Base-by-base conservation (phyloP, 768 basidiomycete species). In the Epithele typhae region DNA sequence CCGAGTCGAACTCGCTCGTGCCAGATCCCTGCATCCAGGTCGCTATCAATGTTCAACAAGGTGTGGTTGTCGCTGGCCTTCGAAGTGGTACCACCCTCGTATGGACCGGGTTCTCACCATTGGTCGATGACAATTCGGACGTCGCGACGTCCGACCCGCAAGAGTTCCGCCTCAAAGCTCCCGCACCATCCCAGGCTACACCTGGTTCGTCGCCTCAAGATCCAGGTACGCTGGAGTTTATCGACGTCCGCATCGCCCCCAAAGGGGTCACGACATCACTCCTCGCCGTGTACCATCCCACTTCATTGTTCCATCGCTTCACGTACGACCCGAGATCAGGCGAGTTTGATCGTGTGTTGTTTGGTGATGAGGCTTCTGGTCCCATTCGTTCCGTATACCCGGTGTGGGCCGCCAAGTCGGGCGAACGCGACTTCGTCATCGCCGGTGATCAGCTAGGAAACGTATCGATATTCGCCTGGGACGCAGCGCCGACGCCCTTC, bases 371-470 rank as follows among this genome's bases (percentile, higher is more conserved):
- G 2, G 66, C 72, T 3, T 72, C 76, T 25, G 78, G 79, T 4
- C 57, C 67, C 10, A 68, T 86, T n/a, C 77, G 77, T 6, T 59
- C 63, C 27, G 23, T 87, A 8, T 61, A 64, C 11, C 77, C 82
- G 3, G 71, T 72, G 40, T 80, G 83, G 52, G 61, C 72, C 18
- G 35, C 50, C n/a, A 53, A 65, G 30, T 40, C 51, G 21, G 51
- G 52, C 18, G 69, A 76, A 41, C 55, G 59, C 10, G 76, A 70
- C 56, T 78, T 87, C 58, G 62, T 89, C 25, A 55, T 89, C 8
- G 68, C 67, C 1, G 88, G 89, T 2, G 84, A 90, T 58, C 64
- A 68, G 19, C 67, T 86, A 21, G 88, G 88, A 1, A 79, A 70
- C 34, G 63, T 89, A 36, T 78, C 71, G 45, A 64, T 87, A 4